Base-by-base conservation (phyloP, 768 basidiomycete species). In the Psilocybe tampanensis region DNA sequence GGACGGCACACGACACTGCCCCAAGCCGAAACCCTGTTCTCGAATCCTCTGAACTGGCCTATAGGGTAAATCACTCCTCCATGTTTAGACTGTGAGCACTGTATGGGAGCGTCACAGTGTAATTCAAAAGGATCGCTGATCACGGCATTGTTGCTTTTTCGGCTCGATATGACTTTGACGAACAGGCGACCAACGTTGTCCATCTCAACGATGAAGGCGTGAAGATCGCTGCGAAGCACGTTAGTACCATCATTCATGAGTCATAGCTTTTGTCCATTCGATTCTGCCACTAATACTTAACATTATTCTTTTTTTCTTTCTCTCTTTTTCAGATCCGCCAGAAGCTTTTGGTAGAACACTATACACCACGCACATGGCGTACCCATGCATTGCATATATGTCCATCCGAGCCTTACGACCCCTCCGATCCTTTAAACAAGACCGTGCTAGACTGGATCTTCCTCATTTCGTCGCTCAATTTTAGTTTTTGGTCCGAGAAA, bases 401-500 rank as follows among this genome's bases (percentile, higher is more conserved):
- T 63, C 89, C 93, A 8, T 75, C 82, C 0, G 86, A 89, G 60
- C 84, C 85, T 0, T 85, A 86, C 70, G 72, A 79, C 58, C 67
- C 81, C 8, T 64, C 72, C 12, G 72, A 86, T 52, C 80, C 85
- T 8, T 70, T 77, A 56, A 89, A 85, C 36, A 81, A 75, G 66
- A 71, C 76, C 41, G 82, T 80, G 45, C 74, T 95, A 24, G 76
- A 94, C 72, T 95, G 93, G 93, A 88, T 95, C 56, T 95, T 95
- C 72, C 82, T 92, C 58, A 86, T 95, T 41, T 94, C 89, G 2
- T 82, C 87, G 15, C 80, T 93, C 49, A 96, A 94, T 70, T 96
- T 92, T 71, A 90, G 83, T 64, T 96, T 92, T 70, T 95, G 95
- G 94, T 93, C 89, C 0, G 85, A 88, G 66, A 78, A 72, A 41